Conservation (phyloP, 441 rosid genomes). For the Capsella rubella region DNA sequence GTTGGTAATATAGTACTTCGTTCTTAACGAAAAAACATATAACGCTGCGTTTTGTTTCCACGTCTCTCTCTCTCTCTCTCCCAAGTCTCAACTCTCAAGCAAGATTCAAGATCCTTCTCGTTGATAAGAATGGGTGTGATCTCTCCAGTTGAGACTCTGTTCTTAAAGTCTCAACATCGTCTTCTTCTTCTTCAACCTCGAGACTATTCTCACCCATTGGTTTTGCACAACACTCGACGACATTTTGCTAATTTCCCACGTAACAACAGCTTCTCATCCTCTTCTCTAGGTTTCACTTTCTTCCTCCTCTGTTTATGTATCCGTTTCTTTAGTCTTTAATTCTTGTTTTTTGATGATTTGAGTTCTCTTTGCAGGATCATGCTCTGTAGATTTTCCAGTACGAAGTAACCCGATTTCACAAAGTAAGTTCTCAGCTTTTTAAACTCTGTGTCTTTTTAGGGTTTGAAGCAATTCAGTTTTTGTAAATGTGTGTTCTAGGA, state of each 20-base stretch:
- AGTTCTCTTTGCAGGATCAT: slow-evolving; percentile 22
- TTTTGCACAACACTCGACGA: slow-evolving; percentile 13
- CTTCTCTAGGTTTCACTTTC: slow-evolving; percentile 32
- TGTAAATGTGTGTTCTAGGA: background rate
- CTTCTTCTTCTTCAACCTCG: slow-evolving; percentile 38
- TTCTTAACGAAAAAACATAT: background rate
- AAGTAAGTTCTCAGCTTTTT: slow-evolving; percentile 12
- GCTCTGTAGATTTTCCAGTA: slow-evolving; percentile 23
- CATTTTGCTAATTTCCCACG: slow-evolving; percentile 10
- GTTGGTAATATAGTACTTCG: slow-evolving; percentile 31
- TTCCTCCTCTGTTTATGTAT: slow-evolving; percentile 1
- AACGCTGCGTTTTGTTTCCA: slow-evolving; percentile 25
- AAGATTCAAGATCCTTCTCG: background rate
- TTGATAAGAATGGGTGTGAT: slow-evolving; percentile 27
- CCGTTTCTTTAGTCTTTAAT: background rate
- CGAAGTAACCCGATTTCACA: background rate
- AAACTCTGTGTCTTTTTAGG: slow-evolving; percentile 11
- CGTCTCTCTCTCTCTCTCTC: slow-evolving; percentile 6
- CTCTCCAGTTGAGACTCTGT: slow-evolving; percentile 41
- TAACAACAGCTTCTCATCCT: slow-evolving; percentile 3
- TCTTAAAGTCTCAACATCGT: slow-evolving; percentile 35
- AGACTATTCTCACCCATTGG: background rate
- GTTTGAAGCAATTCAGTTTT: background rate
- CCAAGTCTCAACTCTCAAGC: background rate
- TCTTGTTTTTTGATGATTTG: slow-evolving; percentile 6